Percentiles rank a stretch among this genome's conserved stretches.
Evolutionary conservation across 306 rosid species (phyloP).

Genomic region (Potentilla sterilis): DNA sequence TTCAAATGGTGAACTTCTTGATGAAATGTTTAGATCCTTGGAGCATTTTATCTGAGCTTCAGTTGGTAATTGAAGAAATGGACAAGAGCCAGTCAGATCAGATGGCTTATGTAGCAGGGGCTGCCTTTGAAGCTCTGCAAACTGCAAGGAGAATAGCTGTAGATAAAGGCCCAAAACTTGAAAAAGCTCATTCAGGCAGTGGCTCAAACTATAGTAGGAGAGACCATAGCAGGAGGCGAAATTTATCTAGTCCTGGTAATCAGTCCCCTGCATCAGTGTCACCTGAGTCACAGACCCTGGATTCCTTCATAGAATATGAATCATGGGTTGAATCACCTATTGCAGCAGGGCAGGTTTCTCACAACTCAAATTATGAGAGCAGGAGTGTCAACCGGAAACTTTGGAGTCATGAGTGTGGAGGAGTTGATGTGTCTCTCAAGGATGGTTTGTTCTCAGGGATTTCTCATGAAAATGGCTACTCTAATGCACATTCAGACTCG

Average conservation of each 20-base stretch:
- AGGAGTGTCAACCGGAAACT: constrained; percentile 70
- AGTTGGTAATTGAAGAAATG: constrained; percentile 70
- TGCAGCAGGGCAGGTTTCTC: constrained; percentile 41
- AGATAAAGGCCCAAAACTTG: constrained; percentile 47
- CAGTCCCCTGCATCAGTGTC: constrained; percentile 55
- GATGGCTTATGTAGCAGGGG: constrained; percentile 77
- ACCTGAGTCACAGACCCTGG: constrained; percentile 61
- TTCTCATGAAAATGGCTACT: constrained; percentile 31
- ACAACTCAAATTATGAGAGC: constrained; percentile 28
- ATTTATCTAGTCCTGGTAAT: constrained; percentile 40
- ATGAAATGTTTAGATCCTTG: constrained; percentile 75
- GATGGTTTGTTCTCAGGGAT: constrained; percentile 65
- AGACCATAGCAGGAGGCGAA: constrained; percentile 39
- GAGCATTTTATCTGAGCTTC: constrained; percentile 72
- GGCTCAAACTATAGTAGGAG: constrained; percentile 64
- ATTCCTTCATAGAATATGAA: constrained; percentile 60
- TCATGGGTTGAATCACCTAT: constrained; percentile 60
- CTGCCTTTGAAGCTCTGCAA: constrained; percentile 88
- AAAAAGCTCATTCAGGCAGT: constrained; percentile 47
- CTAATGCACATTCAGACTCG: constrained; percentile 37
- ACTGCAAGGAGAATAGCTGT: constrained; percentile 55
- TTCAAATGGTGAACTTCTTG: constrained; percentile 80
- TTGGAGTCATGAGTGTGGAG: constrained; percentile 68
- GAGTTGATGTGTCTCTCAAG: constrained; percentile 76
- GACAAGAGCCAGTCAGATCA: constrained; percentile 69